Percentiles rank a stretch among this genome's conserved stretches.
phyloP scores from a whole-genome alignment of 78 protist genomes.

The Carpediemonas membranifera region DNA sequence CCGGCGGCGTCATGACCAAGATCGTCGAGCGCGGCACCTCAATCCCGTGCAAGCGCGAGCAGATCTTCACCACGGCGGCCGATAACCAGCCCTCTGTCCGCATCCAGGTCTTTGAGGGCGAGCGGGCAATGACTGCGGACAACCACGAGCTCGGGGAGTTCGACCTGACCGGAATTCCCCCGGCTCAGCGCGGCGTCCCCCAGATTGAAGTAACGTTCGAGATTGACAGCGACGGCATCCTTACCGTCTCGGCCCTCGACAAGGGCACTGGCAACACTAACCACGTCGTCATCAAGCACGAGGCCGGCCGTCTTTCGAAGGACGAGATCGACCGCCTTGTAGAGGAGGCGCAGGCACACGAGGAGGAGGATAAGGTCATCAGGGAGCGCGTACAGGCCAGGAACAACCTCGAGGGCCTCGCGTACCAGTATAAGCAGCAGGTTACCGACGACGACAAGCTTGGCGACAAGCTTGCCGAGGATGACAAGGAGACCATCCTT shows the following conservation, averaged over 20 bases:
- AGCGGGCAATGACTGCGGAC: constrained; percentile 81
- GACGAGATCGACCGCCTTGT: constrained; percentile 28
- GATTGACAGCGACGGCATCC: constrained; percentile 5
- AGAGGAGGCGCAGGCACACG: constrained; percentile 30
- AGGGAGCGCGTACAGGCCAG: neutral
- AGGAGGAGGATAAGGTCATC: neutral
- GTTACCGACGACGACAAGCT: constrained; percentile 12
- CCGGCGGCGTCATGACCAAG: constrained; percentile 64
- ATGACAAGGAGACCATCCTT: neutral
- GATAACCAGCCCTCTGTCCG: constrained; percentile 67
- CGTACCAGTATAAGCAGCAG: neutral
- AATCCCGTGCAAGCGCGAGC: constrained; percentile 86
- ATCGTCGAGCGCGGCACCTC: constrained; percentile 77
- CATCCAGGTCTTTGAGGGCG: constrained; percentile 93
- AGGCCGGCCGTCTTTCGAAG: constrained; percentile 77
- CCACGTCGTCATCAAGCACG: constrained; percentile 38
- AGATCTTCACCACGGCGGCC: constrained; percentile 84
- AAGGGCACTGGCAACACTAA: neutral
- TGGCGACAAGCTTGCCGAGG: constrained; percentile 36
- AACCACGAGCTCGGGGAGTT: constrained; percentile 74
- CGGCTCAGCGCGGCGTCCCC: constrained; percentile 80
- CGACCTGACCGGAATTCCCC: constrained; percentile 96
- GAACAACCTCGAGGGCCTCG: neutral
- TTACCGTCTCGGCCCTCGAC: neutral
- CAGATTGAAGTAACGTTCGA: constrained; percentile 73